Evolutionary conservation across 495 filamentous ascomycete species (phyloP), one percentile per base, ranked within the genome.

Genomic region (Bombardia bombarda): DNA sequence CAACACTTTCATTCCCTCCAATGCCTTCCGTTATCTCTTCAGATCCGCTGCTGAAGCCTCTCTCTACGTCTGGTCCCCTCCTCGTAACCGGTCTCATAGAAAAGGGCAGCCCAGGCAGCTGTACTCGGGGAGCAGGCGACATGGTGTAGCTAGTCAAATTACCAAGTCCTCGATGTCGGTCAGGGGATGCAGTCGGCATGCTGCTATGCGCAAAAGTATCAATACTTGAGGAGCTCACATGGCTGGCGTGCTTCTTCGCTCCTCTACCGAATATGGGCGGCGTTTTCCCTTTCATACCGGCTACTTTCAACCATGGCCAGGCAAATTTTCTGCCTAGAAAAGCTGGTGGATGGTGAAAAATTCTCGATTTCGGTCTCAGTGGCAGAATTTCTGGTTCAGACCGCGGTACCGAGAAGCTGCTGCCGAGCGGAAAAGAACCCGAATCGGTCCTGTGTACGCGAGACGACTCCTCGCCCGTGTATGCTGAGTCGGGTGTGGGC

Each of bases 401-500:
- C 3, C 12, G 28, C 5, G 39, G 22, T 21, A 40, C 32, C 3
- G 44, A 31, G 1, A 25, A 32, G 17, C n/a, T 31, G 21, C 22
- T 16, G 28, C 7, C n/a, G n/a, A n/a, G n/a, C n/a, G 47, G 41
- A 5, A 38, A 46, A 16, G 41, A 40, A 23, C n/a, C 13, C 2
- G 40, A 18, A 5, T 39, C 40, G 10, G 41, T 33, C 22, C 5
- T 30, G 30, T 23, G 3, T 21, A 8, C 13, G 2, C 32, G 20
- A n/a, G 32, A 44, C 12, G 38, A 20, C 17, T 30, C 38, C 2
- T 30, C 36, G 13, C 26, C 43, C 3, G 43, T 50, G 32, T 66
- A 60, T 4, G 59, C 52, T 7, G 54, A 51, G 12, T 58, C 60
- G 13, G 66, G 57, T 9, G 56, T 62, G 9, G 42, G 55, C 21